These are phyloP conservation scores for Linderina pennispora DNA, from an alignment of 192 early-diverging fungal species.

Conservation along the genomic window DNA sequence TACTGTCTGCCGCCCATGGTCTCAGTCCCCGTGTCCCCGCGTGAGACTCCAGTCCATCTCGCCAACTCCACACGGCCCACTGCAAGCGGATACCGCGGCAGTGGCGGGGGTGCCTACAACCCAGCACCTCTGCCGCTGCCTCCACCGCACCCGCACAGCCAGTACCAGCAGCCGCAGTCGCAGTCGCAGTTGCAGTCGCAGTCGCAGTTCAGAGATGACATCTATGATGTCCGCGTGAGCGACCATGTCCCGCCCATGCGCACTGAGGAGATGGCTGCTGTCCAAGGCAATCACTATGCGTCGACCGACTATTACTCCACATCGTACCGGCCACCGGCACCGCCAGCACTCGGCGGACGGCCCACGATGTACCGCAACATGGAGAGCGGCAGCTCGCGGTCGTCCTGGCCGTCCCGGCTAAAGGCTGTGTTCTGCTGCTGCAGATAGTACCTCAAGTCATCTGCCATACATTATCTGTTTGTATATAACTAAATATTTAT, in stretches of 20 bases:
- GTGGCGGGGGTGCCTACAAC: neutral
- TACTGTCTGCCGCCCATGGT: conserved; percentile 10
- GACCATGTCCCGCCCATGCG: conserved; percentile 40
- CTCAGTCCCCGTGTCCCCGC: conserved; percentile 21
- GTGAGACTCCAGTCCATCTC: conserved; percentile 28
- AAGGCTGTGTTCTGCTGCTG: neutral
- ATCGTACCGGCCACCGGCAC: neutral
- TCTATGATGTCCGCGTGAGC: conserved; percentile 39
- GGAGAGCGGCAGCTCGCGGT: neutral
- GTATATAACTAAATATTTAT: too few relatives aligned
- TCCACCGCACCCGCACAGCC: conserved; percentile 5
- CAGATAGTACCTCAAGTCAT: too few relatives aligned
- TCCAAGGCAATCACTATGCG: conserved; percentile 15
- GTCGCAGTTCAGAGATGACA: conserved; percentile 4
- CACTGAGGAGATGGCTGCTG: conserved; percentile 40
- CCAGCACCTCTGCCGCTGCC: conserved; percentile 14
- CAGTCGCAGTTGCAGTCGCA: neutral
- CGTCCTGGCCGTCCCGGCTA: neutral
- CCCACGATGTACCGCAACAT: neutral
- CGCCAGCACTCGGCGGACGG: neutral
- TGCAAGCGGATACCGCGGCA: too few relatives aligned
- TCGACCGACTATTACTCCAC: conserved; percentile 37
- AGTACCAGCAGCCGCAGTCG: conserved; percentile 11
- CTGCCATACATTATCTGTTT: too few relatives aligned
- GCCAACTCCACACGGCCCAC: conserved; percentile 1